Conservation (phyloP, 2,329 filamentous ascomycete genomes). For the Microdochium bolleyi region DNA sequence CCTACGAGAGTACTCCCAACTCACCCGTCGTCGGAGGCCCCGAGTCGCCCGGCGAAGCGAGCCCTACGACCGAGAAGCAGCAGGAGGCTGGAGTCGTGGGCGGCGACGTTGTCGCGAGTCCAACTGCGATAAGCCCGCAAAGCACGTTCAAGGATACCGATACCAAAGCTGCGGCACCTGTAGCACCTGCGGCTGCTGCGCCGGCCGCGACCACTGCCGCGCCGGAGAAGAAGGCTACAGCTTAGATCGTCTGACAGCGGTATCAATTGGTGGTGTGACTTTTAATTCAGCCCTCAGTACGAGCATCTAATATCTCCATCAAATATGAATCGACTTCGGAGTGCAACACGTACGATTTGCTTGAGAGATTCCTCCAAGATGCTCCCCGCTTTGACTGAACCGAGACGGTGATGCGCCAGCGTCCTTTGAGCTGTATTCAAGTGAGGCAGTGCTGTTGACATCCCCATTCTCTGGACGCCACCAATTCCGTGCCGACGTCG, state of each 20-base stretch:
- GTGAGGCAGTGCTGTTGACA: neutral
- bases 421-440: neutral
- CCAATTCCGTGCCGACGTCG: neutral
- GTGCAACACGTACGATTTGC: too few relatives aligned
- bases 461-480: neutral
- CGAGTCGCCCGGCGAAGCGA: constrained; percentile 9
- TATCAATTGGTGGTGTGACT: too few relatives aligned
- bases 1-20: constrained; percentile 22
- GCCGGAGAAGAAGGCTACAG: constrained; percentile 1
- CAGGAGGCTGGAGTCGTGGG: constrained; percentile 41
- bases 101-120: constrained; percentile 19
- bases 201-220: neutral
- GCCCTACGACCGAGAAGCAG: constrained; percentile 21
- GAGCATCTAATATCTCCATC: too few relatives aligned
- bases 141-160: constrained; percentile 1
- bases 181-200: neutral
- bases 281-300: too few relatives aligned
- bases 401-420: too few relatives aligned
- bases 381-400: too few relatives aligned
- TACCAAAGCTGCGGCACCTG: too few relatives aligned
- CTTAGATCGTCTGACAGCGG: neutral
- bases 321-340: too few relatives aligned
- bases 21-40: constrained; percentile 20
- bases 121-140: constrained; percentile 17
- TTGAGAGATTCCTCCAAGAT: too few relatives aligned